These are phyloP conservation scores for Xylaria sp. DNA, from an alignment of 2,329 filamentous ascomycete genomes.

Conservation along the genomic window DNA sequence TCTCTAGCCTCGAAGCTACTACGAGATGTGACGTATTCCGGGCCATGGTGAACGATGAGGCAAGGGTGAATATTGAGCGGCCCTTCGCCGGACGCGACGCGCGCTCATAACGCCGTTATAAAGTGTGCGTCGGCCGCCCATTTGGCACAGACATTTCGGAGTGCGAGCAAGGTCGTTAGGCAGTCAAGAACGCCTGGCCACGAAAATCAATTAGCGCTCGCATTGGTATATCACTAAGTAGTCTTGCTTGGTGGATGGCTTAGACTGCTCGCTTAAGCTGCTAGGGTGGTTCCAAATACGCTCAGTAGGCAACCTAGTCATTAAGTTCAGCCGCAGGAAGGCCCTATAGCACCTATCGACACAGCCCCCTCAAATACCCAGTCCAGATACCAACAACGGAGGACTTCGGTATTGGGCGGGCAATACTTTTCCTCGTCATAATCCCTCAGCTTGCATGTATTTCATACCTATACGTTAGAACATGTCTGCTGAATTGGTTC, in stretches of 20 bases:
- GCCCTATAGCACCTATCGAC: background rate
- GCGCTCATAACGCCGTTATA: background rate
- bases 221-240: background rate
- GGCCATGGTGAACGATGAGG: conserved; percentile 10
- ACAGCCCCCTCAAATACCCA: conserved; percentile 19
- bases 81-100: background rate
- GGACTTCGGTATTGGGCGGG: background rate
- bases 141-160: background rate
- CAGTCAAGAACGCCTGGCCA: conserved; percentile 17
- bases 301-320: conserved; percentile 4
- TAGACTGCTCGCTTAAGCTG: background rate
- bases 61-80: background rate
- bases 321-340: conserved; percentile 18
- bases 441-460: background rate
- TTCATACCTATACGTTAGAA: background rate
- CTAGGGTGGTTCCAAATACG: conserved; percentile 5
- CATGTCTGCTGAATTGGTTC: conserved; percentile 20
- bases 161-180: conserved; percentile 2
- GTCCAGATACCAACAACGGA: too few relatives aligned
- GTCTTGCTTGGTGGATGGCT: background rate
- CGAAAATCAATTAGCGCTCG: background rate
- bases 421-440: background rate
- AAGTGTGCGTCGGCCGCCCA: background rate
- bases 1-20: conserved; percentile 16
- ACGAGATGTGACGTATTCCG: conserved; percentile 15